Conservation (phyloP, 352 stramenopile species). For the Phytophthora macrochlamydospora region DNA sequence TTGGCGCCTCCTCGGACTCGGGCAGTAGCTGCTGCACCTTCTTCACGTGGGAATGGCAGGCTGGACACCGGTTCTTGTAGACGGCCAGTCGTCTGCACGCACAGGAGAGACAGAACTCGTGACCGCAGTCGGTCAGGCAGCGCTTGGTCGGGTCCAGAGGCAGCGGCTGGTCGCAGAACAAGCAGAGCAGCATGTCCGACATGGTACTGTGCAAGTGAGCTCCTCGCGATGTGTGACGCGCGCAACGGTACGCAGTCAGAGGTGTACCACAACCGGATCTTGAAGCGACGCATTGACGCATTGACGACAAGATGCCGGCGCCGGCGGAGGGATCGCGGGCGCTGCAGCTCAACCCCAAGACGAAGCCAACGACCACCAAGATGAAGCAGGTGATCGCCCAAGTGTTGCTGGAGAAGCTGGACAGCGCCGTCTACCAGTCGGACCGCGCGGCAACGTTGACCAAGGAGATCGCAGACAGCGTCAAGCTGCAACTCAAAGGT, state of each 20-base stretch:
- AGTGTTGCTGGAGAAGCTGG: constrained; percentile 72
- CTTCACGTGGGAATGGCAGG: constrained; percentile 64
- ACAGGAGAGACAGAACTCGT: constrained; percentile 83
- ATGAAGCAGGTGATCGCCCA: constrained; percentile 81
- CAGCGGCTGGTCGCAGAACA: constrained; percentile 60
- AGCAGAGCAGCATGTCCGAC: constrained; percentile 40
- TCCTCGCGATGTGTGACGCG: no score
- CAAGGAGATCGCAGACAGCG: constrained; percentile 86
- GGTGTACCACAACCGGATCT: constrained; percentile 2
- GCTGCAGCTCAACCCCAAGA: constrained; percentile 61
- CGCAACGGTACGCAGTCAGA: no score
- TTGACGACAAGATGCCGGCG: constrained; percentile 44
- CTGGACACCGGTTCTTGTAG: constrained; percentile 72
- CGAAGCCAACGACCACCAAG: constrained; percentile 70
- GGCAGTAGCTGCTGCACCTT: constrained; percentile 59
- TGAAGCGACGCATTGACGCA: constrained; percentile 16
- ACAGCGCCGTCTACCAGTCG: constrained; percentile 68
- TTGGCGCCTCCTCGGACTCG: constrained; percentile 5
- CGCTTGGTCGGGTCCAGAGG: constrained; percentile 38
- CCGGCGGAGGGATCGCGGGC: constrained; percentile 44
- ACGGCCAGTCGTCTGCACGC: constrained; percentile 56
- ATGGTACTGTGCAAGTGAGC: constrained; percentile 1
- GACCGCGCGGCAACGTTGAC: constrained; percentile 77
- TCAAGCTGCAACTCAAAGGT: constrained; percentile 89
- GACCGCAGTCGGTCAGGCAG: constrained; percentile 77